phyloP scores from a whole-genome alignment of 164 flowering plant species.

The Dillenia suffruticosa region DNA sequence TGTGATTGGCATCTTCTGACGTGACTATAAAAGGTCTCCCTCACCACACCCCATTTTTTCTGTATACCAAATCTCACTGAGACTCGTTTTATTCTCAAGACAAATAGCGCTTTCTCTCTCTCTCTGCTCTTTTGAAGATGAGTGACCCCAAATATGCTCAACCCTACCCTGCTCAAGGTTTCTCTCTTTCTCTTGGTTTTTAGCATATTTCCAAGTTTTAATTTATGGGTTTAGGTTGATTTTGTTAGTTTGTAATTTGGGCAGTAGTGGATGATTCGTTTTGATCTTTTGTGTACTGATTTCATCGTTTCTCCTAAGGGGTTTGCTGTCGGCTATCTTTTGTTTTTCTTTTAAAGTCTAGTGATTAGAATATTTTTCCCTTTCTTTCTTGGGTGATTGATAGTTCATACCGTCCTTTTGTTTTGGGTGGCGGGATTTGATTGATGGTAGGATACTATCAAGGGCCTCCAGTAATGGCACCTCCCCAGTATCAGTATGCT shows the following conservation, averaged over 20 bases:
- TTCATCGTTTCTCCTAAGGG: background rate
- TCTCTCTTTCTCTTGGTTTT: background rate
- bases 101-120: background rate
- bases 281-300: background rate
- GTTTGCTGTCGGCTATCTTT: no score
- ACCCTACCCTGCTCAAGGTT: constrained; percentile 66
- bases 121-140: constrained; percentile 23
- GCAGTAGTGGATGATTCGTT: no score
- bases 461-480: constrained; percentile 74
- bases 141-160: constrained; percentile 67
- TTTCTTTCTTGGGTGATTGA: background rate
- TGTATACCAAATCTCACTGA: no score
- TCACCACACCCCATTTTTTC: no score
- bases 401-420: no score
- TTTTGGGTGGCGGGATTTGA: no score
- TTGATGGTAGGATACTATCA: constrained; percentile 52
- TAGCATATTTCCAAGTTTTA: no score
- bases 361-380: background rate
- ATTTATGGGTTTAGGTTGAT: no score
- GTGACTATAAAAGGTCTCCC: no score
- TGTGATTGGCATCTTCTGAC: no score
- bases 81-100: background rate
- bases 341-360: no score
- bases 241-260: no score
- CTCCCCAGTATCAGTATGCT: constrained; percentile 62